Evolutionary conservation across 176 grass and related monocot species (phyloP), one percentile per base, ranked within the genome.

Genomic region (Eleusine indica): DNA sequence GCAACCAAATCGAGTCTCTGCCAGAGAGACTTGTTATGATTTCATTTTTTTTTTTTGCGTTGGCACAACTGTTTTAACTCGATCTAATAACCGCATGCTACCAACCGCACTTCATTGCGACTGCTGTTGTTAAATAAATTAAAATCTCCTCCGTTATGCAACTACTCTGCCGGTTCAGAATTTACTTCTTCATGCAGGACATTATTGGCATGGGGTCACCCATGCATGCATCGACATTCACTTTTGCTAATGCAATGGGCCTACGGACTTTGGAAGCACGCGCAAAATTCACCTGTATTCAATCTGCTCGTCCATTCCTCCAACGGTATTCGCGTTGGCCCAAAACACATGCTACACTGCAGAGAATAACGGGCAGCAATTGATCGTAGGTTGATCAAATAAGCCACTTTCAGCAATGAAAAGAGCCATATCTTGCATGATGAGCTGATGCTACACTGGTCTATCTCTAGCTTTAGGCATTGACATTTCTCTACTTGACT

Each of bases 241-340:
- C 29, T 79, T 79, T 79, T 79, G 5, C 61, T 67, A 80, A 68
- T 39, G 5, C 5, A 52, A 80, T 18, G 30, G 57, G 29, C 30
- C 44, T 37, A 41, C 9, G 41, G 6, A 41, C 6, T 7, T 21
- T 52, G 11, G 43, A 22, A 69, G 30, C 16, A 48, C 21, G 6
- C 43, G 38, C 5, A 51, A 13, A 39, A 57, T 42, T 41, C 53
- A 76, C 54, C 13, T 61, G 35, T 13, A 7, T 53, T 57, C n/a
- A 39, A 42, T 21, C 9, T 39, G 16, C 51, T 75, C 17, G 7
- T 39, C 63, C 4, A 4, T 66, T 66, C 29, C 11, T 66, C 17
- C 73, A 14, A 16, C 18, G 6, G 9, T 29, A 12, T 30, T 35
- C 32, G 32, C 32, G 12, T 10, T 48, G 18, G 21, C 9, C 8